Evolutionary conservation across 2,329 filamentous ascomycete species (phyloP).

Genomic region (Penicillium sp.): DNA sequence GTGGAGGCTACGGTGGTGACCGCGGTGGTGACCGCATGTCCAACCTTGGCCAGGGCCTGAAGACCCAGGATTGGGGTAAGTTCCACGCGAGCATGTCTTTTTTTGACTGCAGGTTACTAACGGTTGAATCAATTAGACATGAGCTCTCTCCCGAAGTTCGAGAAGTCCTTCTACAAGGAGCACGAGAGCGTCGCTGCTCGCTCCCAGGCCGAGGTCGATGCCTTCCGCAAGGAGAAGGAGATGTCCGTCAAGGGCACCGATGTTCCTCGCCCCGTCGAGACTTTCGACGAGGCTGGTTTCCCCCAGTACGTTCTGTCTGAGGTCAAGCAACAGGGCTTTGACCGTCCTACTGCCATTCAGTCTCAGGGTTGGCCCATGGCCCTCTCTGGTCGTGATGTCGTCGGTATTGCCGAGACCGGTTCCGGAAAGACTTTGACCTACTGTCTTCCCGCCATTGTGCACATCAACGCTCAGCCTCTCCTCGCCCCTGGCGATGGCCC

Average conservation of each 20-base stretch:
- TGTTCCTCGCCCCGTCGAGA: constrained; percentile 90
- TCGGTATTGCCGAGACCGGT: constrained; percentile 98
- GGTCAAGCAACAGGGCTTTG: constrained; percentile 96
- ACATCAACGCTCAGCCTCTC: constrained; percentile 98
- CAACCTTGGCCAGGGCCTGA: constrained; percentile 78
- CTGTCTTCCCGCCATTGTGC: constrained; percentile 94
- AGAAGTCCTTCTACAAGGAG: constrained; percentile 99
- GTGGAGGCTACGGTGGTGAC: constrained; percentile 33
- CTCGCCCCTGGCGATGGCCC: constrained; percentile 92
- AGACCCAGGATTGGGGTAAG: constrained; percentile 85
- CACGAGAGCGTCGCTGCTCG: constrained; percentile 71
- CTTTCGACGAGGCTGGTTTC: constrained; percentile 96
- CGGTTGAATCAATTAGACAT: constrained; percentile 57
- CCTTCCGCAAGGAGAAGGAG: constrained; percentile 78
- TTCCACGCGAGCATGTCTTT: constrained; percentile 21
- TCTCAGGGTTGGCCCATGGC: constrained; percentile 99
- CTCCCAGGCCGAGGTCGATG: constrained; percentile 73
- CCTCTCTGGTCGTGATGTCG: constrained; percentile 93
- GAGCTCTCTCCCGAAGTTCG: constrained; percentile 80
- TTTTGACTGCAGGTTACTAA: constrained; percentile 22
- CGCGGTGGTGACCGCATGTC: constrained; percentile 80
- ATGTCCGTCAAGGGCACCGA: constrained; percentile 77
- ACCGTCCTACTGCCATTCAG: constrained; percentile 90
- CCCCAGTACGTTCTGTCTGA: constrained; percentile 96
- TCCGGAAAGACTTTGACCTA: constrained; percentile 99